A percentile compares a stretch with the other conserved stretches of the same genome.
phyloP scores from a whole-genome alignment of 2,329 filamentous ascomycete genomes.

The Hypocrella siamensis region DNA sequence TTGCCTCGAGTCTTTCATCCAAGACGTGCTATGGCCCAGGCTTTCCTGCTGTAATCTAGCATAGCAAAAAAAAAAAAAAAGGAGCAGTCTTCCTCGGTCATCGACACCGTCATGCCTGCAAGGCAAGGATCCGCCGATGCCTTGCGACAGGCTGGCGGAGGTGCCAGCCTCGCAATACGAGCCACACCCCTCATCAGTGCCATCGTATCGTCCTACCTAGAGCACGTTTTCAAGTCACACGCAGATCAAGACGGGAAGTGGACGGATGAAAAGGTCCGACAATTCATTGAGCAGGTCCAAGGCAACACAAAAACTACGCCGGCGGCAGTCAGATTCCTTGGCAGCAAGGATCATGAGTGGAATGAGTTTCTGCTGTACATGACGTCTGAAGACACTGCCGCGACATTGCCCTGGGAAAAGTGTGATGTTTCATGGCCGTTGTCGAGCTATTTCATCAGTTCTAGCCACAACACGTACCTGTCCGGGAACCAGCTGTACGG shows the following conservation, averaged over 20 bases:
- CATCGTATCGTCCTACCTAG: constrained; percentile 24
- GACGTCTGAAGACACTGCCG: constrained; percentile 30
- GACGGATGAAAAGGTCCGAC: constrained; percentile 26
- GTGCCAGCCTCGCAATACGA: constrained; percentile 24
- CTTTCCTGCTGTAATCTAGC: too few species aligned
- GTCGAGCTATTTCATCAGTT: constrained; percentile 85
- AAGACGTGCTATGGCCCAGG: too few species aligned
- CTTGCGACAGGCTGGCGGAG: constrained; percentile 30
- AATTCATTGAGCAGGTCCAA: constrained; percentile 32
- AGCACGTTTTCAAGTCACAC: constrained; percentile 29
- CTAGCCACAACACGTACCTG: constrained; percentile 90
- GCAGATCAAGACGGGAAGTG: constrained; percentile 25
- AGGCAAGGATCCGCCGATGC: constrained; percentile 8
- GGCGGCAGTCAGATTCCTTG: constrained; percentile 11
- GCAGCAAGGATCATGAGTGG: constrained; percentile 24
- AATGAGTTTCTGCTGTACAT: constrained; percentile 38
- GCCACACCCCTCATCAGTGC: constrained; percentile 24
- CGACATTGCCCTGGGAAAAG: constrained; percentile 21
- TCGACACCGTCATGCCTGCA: background rate
- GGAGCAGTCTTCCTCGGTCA: background rate
- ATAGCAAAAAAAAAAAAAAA: too few species aligned
- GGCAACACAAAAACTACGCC: constrained; percentile 18
- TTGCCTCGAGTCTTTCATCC: too few species aligned
- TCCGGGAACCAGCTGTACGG: constrained; percentile 79
- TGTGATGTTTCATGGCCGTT: constrained; percentile 58